Base-by-base conservation (phyloP, 352 stramenopile genomes). In the Plasmopara muralis region DNA sequence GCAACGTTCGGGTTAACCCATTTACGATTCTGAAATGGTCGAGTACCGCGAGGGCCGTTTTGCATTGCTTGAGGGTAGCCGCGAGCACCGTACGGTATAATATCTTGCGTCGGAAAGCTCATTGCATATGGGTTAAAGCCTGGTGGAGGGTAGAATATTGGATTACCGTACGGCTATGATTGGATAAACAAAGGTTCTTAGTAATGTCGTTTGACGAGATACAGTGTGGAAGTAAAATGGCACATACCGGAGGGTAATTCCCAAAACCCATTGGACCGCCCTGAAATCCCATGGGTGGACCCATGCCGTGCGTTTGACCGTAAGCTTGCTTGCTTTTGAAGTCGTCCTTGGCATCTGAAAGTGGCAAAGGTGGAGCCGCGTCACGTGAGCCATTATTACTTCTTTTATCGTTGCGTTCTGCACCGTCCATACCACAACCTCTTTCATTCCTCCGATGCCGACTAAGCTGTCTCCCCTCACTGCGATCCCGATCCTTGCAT, bases 1-100 rank as follows among this genome's bases (percentile, higher is more conserved):
- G 63, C 72, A 25, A 75, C 73, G 39, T 86, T 88, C 7, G 83
- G 83, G 62, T 93, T 93, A 8, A 93, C 78, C 83, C 83, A 93
- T 51, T 73, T 91, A 41, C 72, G 70, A 51, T 93, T 91, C 57
- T 86, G 76, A 58, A 88, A 93, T 52, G 71, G 72, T 39, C 74
- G 76, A 25, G 75, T 63, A 16, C 63, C 73, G 20, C 72, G 73
- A 15, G 50, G 63, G 25, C 53, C 68, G 38, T 48, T 64, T 20
- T 61, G 60, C 44, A 67, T 60, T n/a, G 55, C 47, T 45, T 50
- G 55, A 47, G 64, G 64, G 43, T 63, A 66, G n/a, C 55, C 53
- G 12, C 59, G 59, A 9, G 45, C 70, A 57, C 51, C 71, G 47
- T 53, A 75, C 45, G 63, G 62, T 9, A 61, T 66, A 63, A 80